A percentile compares a stretch with the other conserved stretches of the same genome.
Conservation (phyloP, 139 green algal species). For the Tetraselmis striata region DNA sequence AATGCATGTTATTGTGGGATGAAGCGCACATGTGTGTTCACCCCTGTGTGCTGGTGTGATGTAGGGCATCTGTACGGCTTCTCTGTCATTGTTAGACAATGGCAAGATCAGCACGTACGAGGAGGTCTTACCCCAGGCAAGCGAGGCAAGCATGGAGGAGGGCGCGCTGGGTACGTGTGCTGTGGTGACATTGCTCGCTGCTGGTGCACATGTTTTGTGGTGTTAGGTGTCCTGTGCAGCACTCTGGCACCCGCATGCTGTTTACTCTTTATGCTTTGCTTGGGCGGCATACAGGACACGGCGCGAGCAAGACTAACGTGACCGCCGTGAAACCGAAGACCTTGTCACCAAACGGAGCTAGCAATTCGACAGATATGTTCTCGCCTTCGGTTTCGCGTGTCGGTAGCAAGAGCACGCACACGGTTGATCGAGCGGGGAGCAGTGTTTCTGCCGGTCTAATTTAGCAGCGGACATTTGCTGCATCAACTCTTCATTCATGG, state of each 20-base stretch:
- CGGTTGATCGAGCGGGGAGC: no score
- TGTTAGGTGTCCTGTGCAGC: no score
- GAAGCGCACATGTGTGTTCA: neutral
- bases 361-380: neutral
- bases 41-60: neutral
- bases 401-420: no score
- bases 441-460: no score
- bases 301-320: neutral
- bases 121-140: neutral
- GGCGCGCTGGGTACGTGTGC: neutral
- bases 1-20: no score
- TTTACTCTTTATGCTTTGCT: no score
- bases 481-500: no score
- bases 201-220: neutral
- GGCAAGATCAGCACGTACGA: neutral
- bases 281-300: neutral
- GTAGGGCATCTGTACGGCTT: neutral
- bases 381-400: neutral
- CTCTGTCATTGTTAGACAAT: neutral
- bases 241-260: no score
- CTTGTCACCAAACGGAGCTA: neutral
- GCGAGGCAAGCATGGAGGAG: neutral
- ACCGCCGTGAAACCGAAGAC: neutral
- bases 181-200: neutral
- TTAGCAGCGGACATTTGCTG: no score